A percentile compares a stretch with the other conserved stretches of the same genome.
These are phyloP conservation scores for Penstemon barbatus DNA, from an alignment of 257 asterid genomes.

Conservation along the genomic window DNA sequence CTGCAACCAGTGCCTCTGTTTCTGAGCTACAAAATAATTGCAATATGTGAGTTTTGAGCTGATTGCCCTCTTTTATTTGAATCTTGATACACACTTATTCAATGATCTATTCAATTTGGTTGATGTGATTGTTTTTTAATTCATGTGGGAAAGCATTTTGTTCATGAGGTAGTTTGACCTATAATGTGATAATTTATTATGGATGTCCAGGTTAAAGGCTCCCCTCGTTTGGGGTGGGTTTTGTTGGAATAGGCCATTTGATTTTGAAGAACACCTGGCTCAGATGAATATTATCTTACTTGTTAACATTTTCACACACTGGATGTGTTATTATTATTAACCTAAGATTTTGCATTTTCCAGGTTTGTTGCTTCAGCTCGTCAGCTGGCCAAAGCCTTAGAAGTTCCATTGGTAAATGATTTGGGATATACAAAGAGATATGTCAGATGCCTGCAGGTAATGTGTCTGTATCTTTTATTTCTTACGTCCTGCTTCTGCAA, in stretches of 20 bases:
- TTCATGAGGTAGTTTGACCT: not conserved
- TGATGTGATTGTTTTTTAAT: not conserved
- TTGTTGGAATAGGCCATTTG: no score
- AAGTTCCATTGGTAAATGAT: conserved; percentile 94
- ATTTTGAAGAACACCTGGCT: no score
- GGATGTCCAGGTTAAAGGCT: not conserved
- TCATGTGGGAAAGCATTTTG: not conserved
- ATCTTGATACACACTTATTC: not conserved
- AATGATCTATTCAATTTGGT: no score
- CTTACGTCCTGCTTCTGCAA: no score
- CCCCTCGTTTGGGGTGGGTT: no score
- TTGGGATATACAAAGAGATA: conserved; percentile 96
- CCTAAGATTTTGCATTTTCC: conserved; percentile 26
- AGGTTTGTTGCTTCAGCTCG: conserved; percentile 99
- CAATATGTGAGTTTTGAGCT: conserved; percentile 67
- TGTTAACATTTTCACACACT: no score
- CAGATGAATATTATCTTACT: no score
- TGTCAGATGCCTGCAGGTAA: conserved; percentile 95
- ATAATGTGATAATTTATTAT: not conserved
- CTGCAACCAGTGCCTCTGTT: conserved; percentile 60
- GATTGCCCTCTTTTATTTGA: not conserved
- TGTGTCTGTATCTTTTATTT: conserved; percentile 19
- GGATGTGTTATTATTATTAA: conserved; percentile 16
- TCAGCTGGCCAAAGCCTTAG: conserved; percentile 94
- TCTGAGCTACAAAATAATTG: conserved; percentile 89